Evolutionary conservation across 352 stramenopile genomes (phyloP).

Genomic region (Plasmopara halstedii): DNA sequence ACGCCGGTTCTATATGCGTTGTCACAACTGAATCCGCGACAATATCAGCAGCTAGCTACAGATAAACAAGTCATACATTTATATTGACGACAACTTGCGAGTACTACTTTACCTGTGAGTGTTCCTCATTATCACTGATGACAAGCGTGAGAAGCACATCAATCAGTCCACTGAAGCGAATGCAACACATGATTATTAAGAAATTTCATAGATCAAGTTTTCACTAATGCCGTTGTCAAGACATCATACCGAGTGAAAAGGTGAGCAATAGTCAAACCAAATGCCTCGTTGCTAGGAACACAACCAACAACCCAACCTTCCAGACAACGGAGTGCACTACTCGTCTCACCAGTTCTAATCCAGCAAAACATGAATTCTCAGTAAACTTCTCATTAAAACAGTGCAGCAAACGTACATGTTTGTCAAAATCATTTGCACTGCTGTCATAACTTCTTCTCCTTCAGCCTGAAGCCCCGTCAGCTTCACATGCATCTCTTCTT

Average conservation of each 20-base stretch:
- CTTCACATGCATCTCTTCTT: slow-evolving; percentile 18
- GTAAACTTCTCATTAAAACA: neutral
- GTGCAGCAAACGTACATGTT: slow-evolving; percentile 26
- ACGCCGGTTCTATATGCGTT: slow-evolving; percentile 9
- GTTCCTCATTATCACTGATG: slow-evolving; percentile 28
- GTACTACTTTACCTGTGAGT: slow-evolving; percentile 27
- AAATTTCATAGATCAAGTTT: neutral
- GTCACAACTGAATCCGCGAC: slow-evolving; percentile 50
- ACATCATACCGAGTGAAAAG: slow-evolving; percentile 25
- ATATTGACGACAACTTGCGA: neutral
- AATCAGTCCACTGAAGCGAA: slow-evolving; percentile 26
- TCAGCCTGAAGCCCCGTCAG: slow-evolving; percentile 33
- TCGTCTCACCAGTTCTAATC: slow-evolving; percentile 28
- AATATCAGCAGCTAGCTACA: slow-evolving; percentile 51
- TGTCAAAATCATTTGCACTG: slow-evolving; percentile 32
- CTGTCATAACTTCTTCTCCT: slow-evolving; percentile 30
- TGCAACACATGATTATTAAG: neutral
- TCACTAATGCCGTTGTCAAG: neutral
- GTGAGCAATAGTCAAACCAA: slow-evolving; percentile 40
- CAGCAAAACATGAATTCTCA: neutral
- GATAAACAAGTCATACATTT: slow-evolving; percentile 3
- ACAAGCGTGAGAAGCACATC: slow-evolving; percentile 31
- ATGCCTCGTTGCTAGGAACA: slow-evolving; percentile 31
- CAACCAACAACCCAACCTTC: slow-evolving; percentile 61
- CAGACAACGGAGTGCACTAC: slow-evolving; percentile 45